phyloP scores from a whole-genome alignment of 2,329 filamentous ascomycete genomes.

The Alternaria tenuissima region DNA sequence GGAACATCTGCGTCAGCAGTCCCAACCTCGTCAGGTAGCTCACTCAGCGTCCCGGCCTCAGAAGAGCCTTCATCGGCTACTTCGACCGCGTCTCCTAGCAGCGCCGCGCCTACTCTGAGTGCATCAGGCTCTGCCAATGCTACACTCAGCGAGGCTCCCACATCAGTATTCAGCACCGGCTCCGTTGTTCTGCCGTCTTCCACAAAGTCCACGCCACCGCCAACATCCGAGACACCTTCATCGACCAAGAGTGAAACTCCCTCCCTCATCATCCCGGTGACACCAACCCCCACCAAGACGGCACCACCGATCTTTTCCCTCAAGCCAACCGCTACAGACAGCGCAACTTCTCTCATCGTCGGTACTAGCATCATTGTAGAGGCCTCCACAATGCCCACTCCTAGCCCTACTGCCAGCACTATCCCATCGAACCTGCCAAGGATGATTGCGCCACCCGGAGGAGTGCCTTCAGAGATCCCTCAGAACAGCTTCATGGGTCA shows the following conservation, averaged over 20 bases:
- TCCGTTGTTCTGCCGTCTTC: conserved; percentile 1
- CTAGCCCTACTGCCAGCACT: conserved; percentile 57
- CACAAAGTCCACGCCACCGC: background rate
- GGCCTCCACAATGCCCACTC: conserved; percentile 55
- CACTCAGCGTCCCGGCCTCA: conserved; percentile 29
- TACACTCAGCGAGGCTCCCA: conserved; percentile 20
- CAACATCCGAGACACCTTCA: conserved; percentile 6
- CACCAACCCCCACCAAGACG: conserved; percentile 28
- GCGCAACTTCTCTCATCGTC: conserved; percentile 58
- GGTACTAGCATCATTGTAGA: conserved; percentile 70
- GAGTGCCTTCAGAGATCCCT: conserved; percentile 62
- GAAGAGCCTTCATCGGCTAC: conserved; percentile 21
- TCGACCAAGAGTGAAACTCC: conserved; percentile 19
- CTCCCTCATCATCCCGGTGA: conserved; percentile 25
- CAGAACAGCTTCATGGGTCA: conserved; percentile 77
- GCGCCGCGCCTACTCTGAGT: conserved; percentile 9
- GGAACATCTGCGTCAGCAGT: conserved; percentile 18
- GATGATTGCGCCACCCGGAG: conserved; percentile 75
- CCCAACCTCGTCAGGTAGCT: conserved; percentile 9
- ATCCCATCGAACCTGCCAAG: conserved; percentile 75
- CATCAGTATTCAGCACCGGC: conserved; percentile 5
- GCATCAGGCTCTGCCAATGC: conserved; percentile 20
- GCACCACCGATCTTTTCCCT: conserved; percentile 52
- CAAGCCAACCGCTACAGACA: conserved; percentile 57
- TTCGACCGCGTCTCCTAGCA: conserved; percentile 18